Evolutionary conservation across 2,329 filamentous ascomycete genomes (phyloP).

Genomic region (Calonectria henricotiae): DNA sequence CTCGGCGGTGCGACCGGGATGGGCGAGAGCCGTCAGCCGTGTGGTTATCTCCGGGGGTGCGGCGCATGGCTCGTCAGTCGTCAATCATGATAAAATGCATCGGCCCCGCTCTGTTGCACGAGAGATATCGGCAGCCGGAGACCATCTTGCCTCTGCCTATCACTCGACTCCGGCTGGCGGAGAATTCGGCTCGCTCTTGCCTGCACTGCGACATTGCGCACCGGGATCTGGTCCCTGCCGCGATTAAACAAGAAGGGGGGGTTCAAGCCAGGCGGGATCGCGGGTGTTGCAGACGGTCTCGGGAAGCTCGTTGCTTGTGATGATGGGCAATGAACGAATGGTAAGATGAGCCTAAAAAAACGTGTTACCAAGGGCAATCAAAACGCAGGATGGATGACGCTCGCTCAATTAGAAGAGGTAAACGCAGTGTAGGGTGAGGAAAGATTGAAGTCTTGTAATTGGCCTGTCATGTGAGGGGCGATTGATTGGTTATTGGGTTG

Average conservation of each 20-base stretch:
- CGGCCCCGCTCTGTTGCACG: conserved; percentile 27
- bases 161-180: conserved; percentile 18
- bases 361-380: not conserved
- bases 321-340: not conserved
- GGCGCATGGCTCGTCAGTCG: conserved; percentile 2
- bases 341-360: not conserved
- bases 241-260: not conserved
- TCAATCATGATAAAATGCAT: conserved; percentile 32
- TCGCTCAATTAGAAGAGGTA: not conserved
- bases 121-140: conserved; percentile 32
- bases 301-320: not conserved
- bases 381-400: too few species aligned
- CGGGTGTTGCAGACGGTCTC: not conserved
- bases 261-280: not conserved
- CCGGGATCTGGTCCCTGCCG: not conserved
- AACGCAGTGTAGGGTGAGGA: not conserved
- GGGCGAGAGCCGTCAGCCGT: conserved; percentile 44
- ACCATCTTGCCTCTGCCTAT: conserved; percentile 18
- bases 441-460: not conserved
- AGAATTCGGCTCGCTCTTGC: conserved; percentile 16
- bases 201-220: conserved; percentile 20
- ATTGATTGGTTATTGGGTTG: conserved; percentile 1
- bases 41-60: conserved; percentile 23
- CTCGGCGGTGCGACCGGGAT: conserved; percentile 44
- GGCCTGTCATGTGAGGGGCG: not conserved